Conservation (phyloP, 2,329 filamentous ascomycete species). For the Epichloe bromicola region DNA sequence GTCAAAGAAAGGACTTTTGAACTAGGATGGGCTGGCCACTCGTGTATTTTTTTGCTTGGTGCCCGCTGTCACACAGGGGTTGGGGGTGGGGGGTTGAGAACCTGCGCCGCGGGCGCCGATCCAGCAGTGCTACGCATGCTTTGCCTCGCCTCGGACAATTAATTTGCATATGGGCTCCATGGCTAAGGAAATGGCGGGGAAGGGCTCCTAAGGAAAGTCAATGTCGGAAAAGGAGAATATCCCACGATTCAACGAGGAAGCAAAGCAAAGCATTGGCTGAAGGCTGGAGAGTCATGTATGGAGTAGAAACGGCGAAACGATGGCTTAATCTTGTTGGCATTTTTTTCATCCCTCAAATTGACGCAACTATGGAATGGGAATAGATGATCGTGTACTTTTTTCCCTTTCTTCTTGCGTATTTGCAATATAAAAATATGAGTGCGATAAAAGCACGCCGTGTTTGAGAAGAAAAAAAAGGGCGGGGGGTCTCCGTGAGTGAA, state of each 20-base stretch:
- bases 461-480: too few species aligned
- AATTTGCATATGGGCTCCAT: neutral
- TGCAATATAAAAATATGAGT: too few species aligned
- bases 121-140: neutral
- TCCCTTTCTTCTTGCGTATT: too few species aligned
- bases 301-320: slow-evolving; percentile 1
- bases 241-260: neutral
- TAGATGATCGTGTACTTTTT: neutral
- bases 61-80: neutral
- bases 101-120: neutral
- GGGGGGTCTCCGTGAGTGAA: too few species aligned
- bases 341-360: neutral
- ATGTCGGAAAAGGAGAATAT: neutral
- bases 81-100: neutral
- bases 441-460: too few species aligned
- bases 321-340: neutral
- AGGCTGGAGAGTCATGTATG: neutral
- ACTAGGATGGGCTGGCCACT: neutral
- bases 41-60: neutral
- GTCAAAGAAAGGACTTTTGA: slow-evolving; percentile 29
- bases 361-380: neutral
- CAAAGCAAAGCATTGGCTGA: neutral
- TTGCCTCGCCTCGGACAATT: neutral
- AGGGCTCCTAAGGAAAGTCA: too few species aligned
- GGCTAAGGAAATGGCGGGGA: neutral